Evolutionary conservation across 2,329 filamentous ascomycete species (phyloP), one percentile per base, ranked within the genome.

Genomic region (Colletotrichum sp.): DNA sequence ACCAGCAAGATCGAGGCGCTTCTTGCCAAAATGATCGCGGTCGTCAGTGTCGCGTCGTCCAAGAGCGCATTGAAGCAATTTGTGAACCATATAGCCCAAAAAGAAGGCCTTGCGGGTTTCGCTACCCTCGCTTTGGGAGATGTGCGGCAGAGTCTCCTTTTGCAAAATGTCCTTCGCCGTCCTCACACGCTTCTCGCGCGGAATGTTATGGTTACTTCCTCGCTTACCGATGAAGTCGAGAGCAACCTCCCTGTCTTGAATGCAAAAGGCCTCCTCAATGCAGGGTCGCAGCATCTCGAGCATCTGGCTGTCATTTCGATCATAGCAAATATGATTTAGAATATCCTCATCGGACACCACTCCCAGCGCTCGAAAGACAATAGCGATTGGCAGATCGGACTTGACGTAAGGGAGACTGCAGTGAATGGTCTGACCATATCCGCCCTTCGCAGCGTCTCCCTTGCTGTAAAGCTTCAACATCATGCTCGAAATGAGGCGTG

Each of bases 21-120:
- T 99, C 91, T 99, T 99, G 81, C 97, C 97, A 82, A 99, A 98
- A 85, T 99, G 98, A 88, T 99, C 97, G 88, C 97, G 95, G 82
- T 99, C 97, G 82, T 99, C 97, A 30, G 96, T 95, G 83, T 99
- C 97, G 77, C 96, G 94, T 77, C 97, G 94, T 67, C 97, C 98
- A 64, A 99, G 90, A 71, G 96, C 95, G 83, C 96, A 98, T 85
- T 98, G 96, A 28, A 99, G 90, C 80, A 99, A 91, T 83, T 97
- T 94, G 86, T 99, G 96, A 63, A 99, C 95, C 96, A 99, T 99
- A 86, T 99, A 99, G 26, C 98, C 97, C 65, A 99, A 88, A 90
- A 99, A 99, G 86, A 98, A 99, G 4, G 98, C 97, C 84, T 99
- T 99, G 75, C 95, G 90, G 2, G 96, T 99, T 84, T 99, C 96